These are phyloP conservation scores for Diaporthe aspalathi DNA, from an alignment of 2,329 filamentous ascomycete genomes.

Conservation along the genomic window DNA sequence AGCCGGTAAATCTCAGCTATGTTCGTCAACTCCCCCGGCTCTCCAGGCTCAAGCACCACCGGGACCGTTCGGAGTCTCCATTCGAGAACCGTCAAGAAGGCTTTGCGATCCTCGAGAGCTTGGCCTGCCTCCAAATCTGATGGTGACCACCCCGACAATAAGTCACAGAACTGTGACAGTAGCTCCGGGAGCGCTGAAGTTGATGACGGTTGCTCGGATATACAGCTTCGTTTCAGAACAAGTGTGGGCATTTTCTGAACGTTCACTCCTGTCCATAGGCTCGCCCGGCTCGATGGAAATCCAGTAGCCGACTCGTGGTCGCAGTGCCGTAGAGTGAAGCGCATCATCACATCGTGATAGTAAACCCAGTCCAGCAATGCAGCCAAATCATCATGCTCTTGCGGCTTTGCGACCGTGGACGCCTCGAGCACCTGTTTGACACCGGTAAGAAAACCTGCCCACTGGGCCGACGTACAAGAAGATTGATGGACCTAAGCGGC, in stretches of 20 bases:
- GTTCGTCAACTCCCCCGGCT: neutral
- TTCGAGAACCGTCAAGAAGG: neutral
- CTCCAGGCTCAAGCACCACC: neutral
- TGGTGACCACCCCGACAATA: neutral
- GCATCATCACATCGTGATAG: slow-evolving; percentile 30
- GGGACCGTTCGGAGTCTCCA: slow-evolving; percentile 1
- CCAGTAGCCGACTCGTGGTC: neutral
- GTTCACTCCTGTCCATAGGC: neutral
- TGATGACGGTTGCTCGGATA: neutral
- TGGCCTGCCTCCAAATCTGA: neutral
- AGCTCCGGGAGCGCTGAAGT: neutral
- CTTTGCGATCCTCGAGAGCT: neutral
- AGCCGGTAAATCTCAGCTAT: neutral
- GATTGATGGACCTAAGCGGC: slow-evolving; percentile 2
- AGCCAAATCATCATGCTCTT: slow-evolving; percentile 3
- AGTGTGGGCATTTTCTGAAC: neutral
- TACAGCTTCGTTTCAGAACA: neutral
- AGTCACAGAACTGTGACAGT: neutral
- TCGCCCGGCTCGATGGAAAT: neutral
- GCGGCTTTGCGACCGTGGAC: neutral
- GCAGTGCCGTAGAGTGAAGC: slow-evolving; percentile 24
- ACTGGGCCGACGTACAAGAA: neutral
- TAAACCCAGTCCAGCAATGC: slow-evolving; percentile 23
- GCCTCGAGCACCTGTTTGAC: neutral
- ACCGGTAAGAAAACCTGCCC: neutral